Base-by-base conservation (phyloP, 176 grass and related monocot species). In the Tillandsia fasciculata region DNA sequence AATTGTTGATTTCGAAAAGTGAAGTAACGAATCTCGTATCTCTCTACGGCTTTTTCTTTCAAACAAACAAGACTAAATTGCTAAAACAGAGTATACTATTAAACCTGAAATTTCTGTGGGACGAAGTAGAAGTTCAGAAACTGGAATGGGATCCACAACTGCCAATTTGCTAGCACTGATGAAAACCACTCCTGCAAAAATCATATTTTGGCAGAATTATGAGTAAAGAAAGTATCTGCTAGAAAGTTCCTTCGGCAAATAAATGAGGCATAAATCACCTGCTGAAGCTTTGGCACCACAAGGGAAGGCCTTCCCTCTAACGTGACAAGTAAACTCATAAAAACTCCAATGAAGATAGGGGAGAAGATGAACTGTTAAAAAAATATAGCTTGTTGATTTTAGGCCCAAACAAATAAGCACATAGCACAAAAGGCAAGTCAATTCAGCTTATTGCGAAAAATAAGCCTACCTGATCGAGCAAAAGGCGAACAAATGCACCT, bases 111-210 rank as follows among this genome's bases (percentile, higher is more conserved):
- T 58, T 99, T 87, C 52, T 93, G 94, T 2, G 94, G 94, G 53
- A 99, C 89, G 12, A 90, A 99, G 72, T 84, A 89, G 70, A 92
- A 99, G 77, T 99, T 93, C 13, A 93, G 51, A 70, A 99, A 99
- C 67, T 99, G 94, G 65, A 99, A 99, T 3, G 94, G 80, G 79
- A 99, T 79, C 94, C 94, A 99, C 66, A 99, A 69, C 66, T 99
- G 89, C 94, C 94, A 93, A 80, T 99, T 99, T 50, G 70, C 89
- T 18, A 88, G 48, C 68, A 92, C 74, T 53, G 82, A 85, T 76
- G 87, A 74, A 71, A 90, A 75, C 89, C 94, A 99, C 54, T 93
- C 89, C 86, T 92, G 73, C 53, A 79, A 68, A 78, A 50, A 58
- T 50, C 4, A 64, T 14, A 76, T 13, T 53, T 64, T 69, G 24